These are phyloP conservation scores for Ogataea hybrid DNA, from an alignment of 1,139 yeast species.

Conservation along the genomic window DNA sequence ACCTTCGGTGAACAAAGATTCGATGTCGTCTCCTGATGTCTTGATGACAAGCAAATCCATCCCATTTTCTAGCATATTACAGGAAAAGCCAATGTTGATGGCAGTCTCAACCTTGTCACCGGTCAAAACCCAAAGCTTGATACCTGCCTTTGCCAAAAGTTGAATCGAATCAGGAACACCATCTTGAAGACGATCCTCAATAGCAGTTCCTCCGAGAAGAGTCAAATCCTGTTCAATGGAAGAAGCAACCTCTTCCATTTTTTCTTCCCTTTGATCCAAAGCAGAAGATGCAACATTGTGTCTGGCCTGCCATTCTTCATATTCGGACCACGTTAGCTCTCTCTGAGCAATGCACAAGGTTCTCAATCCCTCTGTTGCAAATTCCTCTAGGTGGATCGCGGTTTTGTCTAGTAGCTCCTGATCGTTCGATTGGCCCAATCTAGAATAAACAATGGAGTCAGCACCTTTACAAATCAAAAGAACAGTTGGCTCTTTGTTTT, in stretches of 20 bases:
- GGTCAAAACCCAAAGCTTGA: constrained; percentile 94
- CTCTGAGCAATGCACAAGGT: constrained; percentile 90
- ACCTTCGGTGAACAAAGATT: constrained; percentile 33
- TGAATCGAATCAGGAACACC: constrained; percentile 97
- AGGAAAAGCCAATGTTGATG: constrained; percentile 94
- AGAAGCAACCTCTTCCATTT: constrained; percentile 76
- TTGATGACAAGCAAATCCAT: constrained; percentile 82
- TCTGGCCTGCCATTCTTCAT: constrained; percentile 62
- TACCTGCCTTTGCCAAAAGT: constrained; percentile 82
- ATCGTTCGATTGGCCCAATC: constrained; percentile 46
- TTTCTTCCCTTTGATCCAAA: constrained; percentile 71
- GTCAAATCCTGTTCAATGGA: constrained; percentile 71
- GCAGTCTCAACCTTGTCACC: constrained; percentile 99
- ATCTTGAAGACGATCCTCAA: constrained; percentile 91
- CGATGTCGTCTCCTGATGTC: constrained; percentile 43
- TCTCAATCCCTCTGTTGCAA: constrained; percentile 95
- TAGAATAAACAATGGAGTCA: constrained; percentile 81
- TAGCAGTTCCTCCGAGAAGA: constrained; percentile 94
- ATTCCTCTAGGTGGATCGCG: constrained; percentile 85
- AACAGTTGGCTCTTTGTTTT: constrained; percentile 45
- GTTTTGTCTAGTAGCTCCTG: constrained; percentile 57
- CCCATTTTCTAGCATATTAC: constrained; percentile 80
- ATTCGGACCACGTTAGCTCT: constrained; percentile 61
- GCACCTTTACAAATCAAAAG: constrained; percentile 89
- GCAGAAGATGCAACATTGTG: constrained; percentile 79